phyloP scores from a whole-genome alignment of 305 asterid species.

The Plantago coronopus region DNA sequence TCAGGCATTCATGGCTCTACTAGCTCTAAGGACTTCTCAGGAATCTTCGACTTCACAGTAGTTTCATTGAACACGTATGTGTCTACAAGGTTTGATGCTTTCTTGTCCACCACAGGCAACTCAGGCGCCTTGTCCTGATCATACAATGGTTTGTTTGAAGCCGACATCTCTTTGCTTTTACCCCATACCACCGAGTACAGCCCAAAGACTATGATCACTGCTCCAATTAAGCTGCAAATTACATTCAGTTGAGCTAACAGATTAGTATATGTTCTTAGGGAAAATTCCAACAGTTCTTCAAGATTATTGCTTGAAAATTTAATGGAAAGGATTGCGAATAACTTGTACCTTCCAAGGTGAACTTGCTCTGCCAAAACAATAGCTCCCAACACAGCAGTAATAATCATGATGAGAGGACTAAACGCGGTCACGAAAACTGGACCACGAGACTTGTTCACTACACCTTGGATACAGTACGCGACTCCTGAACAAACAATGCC shows the following conservation, averaged over 20 bases:
- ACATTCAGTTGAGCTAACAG: constrained; percentile 1
- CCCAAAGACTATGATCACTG: constrained; percentile 65
- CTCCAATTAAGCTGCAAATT: constrained; percentile 71
- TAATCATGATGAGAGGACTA: constrained; percentile 84
- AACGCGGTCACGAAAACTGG: constrained; percentile 95
- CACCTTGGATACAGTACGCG: constrained; percentile 81
- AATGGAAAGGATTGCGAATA: too few relatives aligned
- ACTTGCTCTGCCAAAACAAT: constrained; percentile 61
- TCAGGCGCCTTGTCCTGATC: constrained; percentile 32
- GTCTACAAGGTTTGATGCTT: constrained; percentile 6
- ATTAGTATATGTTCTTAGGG: neutral
- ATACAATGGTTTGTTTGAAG: constrained; percentile 19
- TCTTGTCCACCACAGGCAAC: constrained; percentile 36
- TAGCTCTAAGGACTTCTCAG: constrained; percentile 9
- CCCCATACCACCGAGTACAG: constrained; percentile 92
- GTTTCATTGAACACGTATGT: constrained; percentile 17
- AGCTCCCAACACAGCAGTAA: constrained; percentile 80
- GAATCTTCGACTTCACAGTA: constrained; percentile 14
- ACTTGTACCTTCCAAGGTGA: constrained; percentile 87
- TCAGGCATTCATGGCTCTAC: constrained; percentile 30
- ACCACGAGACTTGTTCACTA: constrained; percentile 68
- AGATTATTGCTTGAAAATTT: neutral
- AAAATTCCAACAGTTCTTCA: neutral
- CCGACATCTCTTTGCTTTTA: constrained; percentile 54
- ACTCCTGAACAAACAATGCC: constrained; percentile 89